These are phyloP conservation scores for Suhomyces maxii DNA, from an alignment of 1,139 yeast genomes.

Conservation along the genomic window DNA sequence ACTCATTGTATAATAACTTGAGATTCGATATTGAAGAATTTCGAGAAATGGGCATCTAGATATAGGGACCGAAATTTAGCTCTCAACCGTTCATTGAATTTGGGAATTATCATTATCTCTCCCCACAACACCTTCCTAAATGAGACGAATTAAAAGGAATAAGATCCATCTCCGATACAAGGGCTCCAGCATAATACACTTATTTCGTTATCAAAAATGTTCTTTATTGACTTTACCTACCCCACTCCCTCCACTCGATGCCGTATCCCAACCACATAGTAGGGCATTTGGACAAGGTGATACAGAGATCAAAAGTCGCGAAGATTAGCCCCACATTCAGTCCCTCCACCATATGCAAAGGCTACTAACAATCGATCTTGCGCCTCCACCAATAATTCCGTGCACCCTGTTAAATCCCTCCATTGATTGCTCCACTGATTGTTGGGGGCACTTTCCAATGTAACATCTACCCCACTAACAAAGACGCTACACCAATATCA, in stretches of 20 bases:
- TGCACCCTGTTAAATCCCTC: neutral
- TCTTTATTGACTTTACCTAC: neutral
- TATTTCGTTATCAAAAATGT: neutral
- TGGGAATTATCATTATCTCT: conserved; percentile 2
- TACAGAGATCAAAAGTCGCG: too few relatives aligned
- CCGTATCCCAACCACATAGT: neutral
- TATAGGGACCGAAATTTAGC: neutral
- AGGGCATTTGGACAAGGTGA: neutral
- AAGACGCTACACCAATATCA: neutral
- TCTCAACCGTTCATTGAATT: neutral
- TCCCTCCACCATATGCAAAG: neutral
- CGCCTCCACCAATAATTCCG: too few relatives aligned
- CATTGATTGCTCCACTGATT: conserved; percentile 3
- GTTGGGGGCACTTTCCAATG: neutral
- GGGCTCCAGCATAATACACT: neutral
- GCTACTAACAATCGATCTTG: neutral
- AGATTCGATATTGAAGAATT: neutral
- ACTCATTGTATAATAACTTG: neutral
- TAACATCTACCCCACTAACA: neutral
- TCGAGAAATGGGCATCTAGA: neutral
- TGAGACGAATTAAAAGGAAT: neutral
- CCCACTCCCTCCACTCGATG: conserved; percentile 1
- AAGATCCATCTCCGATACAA: neutral
- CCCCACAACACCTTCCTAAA: conserved; percentile 7
- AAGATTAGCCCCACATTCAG: neutral